These are phyloP conservation scores for Dryas drummondii DNA, from an alignment of 306 rosid species.

Conservation along the genomic window DNA sequence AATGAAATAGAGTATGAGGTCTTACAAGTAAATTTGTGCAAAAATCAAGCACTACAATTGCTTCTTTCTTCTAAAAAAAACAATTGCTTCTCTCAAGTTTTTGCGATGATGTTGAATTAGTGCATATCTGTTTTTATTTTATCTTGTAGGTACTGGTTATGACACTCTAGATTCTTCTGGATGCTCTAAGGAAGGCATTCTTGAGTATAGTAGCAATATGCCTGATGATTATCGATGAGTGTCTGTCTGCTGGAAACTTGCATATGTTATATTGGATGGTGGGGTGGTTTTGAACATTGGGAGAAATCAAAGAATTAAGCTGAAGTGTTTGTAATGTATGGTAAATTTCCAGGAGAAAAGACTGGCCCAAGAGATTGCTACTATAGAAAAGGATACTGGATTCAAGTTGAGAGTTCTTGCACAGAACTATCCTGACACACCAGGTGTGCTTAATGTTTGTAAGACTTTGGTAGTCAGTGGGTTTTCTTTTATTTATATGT, in stretches of 20 bases:
- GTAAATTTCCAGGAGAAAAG: constrained; percentile 66
- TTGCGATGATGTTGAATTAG: background rate
- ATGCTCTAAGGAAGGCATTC: constrained; percentile 81
- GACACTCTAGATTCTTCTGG: constrained; percentile 91
- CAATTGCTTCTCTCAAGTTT: background rate
- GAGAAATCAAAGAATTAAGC: background rate
- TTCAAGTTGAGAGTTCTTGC: constrained; percentile 88
- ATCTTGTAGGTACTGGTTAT: constrained; percentile 72
- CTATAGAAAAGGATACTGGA: constrained; percentile 78
- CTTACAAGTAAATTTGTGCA: too few species aligned
- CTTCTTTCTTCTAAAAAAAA: too few species aligned
- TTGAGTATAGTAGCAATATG: constrained; percentile 54
- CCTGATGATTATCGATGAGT: constrained; percentile 82
- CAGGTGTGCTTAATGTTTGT: constrained; percentile 45
- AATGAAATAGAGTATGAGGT: too few species aligned
- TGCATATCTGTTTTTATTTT: constrained; percentile 16
- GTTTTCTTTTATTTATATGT: background rate
- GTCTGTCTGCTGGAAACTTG: too few species aligned
- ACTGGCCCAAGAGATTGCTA: constrained; percentile 62
- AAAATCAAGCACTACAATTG: too few species aligned
- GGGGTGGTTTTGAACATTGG: too few species aligned
- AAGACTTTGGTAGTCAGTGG: background rate
- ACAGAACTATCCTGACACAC: constrained; percentile 91
- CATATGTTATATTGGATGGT: too few species aligned
- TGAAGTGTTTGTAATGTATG: background rate